Evolutionary conservation across 2,329 filamentous ascomycete species (phyloP), one percentile per base, ranked within the genome.

Genomic region (Plenodomus biglobosus): DNA sequence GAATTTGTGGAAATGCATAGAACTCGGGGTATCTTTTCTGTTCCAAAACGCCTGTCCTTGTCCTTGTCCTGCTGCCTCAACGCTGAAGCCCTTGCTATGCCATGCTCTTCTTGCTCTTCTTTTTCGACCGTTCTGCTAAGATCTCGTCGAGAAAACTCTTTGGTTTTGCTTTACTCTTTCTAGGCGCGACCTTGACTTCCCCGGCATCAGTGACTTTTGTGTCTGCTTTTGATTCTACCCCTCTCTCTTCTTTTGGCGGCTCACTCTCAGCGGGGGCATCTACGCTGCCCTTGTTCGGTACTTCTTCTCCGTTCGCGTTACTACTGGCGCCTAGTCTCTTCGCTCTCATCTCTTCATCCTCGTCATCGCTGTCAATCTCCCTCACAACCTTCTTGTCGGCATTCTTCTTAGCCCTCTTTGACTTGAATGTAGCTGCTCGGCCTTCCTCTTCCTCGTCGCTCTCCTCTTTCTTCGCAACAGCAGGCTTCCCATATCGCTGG

Each of bases 131-230:
- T 47, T 77, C 69, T 2, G 69, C 70, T 1, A 79, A 65, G 15
- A 84, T 64, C 54, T 83, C 78, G 62, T 84, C 81, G 19, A 84
- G 68, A 58, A 79, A 83, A 51, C 75, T 81, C 1, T 70, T 70
- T 41, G 74, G 73, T 55, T 74, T 77, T 21, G 55, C 34, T 48
- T 55, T 66, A 16, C 40, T 46, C 53, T 56, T 58, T 41, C 55
- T 57, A 17, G 48, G 45, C 4, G 52, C 50, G 37, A 52, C 48
- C 15, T 61, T 55, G 15, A 38, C 16, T 39, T 58, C 22, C 27
- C 39, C 40, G 5, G 36, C 39, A 3, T 42, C 27, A 20, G 49
- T 40, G 19, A 50, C 43, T 16, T 53, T 42, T 18, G 58, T 46
- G 40, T 55, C 39, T 43, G 44, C 34, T 1, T 30, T 42, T 4